Base-by-base conservation (phyloP, 768 basidiomycete species). In the Kondoa malvinella region DNA sequence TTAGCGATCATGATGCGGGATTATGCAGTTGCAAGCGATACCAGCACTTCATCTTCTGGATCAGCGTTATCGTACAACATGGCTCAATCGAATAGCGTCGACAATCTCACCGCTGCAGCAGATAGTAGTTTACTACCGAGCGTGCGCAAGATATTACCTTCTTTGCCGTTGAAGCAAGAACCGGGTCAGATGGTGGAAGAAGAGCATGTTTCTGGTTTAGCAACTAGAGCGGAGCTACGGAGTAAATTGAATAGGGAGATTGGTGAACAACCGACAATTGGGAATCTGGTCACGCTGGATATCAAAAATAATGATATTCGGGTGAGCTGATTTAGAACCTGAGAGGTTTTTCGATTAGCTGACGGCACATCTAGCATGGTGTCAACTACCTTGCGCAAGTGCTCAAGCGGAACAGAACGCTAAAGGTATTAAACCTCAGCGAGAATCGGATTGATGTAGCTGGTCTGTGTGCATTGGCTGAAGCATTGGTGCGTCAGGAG, bases 1-100 rank as follows among this genome's bases (percentile, higher is more conserved):
- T 81, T 97, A 15, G 92, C 94, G 0, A 82, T 95, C 64, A 92
- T 99, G 89, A 92, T 96, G 70, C 84, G 88, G 64, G 94, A 99
- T 77, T 97, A 96, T 75, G 89, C 90, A 2, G 90, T 95, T 71
- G 81, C 86, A 57, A 82, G 71, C 21, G 63, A 33, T 68, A 25
- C 26, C 30, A 3, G 3, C 32, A n/a, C 57, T 56, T 21, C 77
- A 4, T 64, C 77, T 32, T 76, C 80, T 0, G 74, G 80, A 1
- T 69, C 75, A 1, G 68, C 78, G 26, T 25, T 62, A 2, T 12
- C 61, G n/a, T 31, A 17, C 30, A 33, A 25, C 56, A 30, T 27
- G 65, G 26, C 34, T 27, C 31, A 56, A 30, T 66, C 2, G 33
- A 32, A n/a, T 31, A 32, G n/a, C 27, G 68, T 32, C 50, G 64